Evolutionary conservation across 176 grass and related monocot genomes (phyloP), one percentile per base, ranked within the genome.

Genomic region (Otatea glauca): DNA sequence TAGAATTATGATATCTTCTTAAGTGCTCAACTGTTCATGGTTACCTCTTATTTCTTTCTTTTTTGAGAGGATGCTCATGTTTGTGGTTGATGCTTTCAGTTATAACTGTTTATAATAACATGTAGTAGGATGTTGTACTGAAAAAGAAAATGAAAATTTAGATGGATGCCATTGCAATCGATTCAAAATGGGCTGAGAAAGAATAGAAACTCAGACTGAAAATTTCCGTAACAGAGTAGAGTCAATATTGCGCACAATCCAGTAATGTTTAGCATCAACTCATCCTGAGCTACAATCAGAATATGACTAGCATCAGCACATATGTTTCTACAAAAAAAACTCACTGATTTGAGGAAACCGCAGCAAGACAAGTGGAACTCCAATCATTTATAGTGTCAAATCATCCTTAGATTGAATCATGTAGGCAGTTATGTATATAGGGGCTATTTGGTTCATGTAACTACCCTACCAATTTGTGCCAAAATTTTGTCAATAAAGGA

Each of bases 91-190:
- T 56, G 54, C 6, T 56, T 3, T n/a, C 20, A 56, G 54, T 21
- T 56, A 1, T 21, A 21, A 50, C 55, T 60, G 55, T 39, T 25
- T 43, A 25, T 62, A 11, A 62, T 38, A 43, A 6, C 39, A 62
- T 78, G 39, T 78, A 16, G 23, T 63, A 60, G 7, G 39, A 34
- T 79, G 24, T 4, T 20, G 23, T 64, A 24, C 41, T 77, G n/a
- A 78, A 18, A 62, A 6, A 37, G 21, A 64, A 44, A 61, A 77
- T 62, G n/a, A 9, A 78, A 32, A 65, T 78, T 78, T 65, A 48
- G 76, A 7, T 14, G 24, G 16, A 65, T 15, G 16, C 13, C n/a
- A 64, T 20, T 25, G 23, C n/a, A 62, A 78, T 55, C 7, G 53
- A 55, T 63, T 78, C 25, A 54, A 74, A 70, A 62, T 44, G 37